Evolutionary conservation across 345 rosid genomes (phyloP).

Genomic region (Aethionema arabicum): DNA sequence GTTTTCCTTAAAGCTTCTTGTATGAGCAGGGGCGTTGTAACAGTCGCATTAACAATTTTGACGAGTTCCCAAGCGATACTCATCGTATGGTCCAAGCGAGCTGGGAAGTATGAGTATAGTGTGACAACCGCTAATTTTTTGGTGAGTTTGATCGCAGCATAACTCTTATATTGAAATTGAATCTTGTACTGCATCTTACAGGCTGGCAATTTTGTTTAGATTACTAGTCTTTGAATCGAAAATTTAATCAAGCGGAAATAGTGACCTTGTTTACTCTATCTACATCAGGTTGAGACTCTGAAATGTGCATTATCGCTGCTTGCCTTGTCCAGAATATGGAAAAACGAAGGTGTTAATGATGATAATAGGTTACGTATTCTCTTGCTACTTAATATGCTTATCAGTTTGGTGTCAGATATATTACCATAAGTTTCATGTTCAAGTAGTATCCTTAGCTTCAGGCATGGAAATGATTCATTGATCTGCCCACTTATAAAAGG

Average conservation of each 20-base stretch:
- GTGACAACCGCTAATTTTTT: conserved; percentile 92
- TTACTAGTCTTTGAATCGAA: not conserved
- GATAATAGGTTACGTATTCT: conserved; percentile 65
- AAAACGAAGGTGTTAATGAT: conserved; percentile 75
- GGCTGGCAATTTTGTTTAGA: not conserved
- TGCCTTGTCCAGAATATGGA: conserved; percentile 83
- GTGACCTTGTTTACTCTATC: conserved; percentile 22
- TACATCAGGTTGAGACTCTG: conserved; percentile 81
- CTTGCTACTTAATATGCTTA: not conserved
- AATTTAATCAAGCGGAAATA: not conserved
- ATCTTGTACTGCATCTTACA: conserved; percentile 5
- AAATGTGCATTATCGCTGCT: conserved; percentile 86
- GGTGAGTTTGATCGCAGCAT: conserved; percentile 45
- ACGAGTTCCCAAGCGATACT: conserved; percentile 98
- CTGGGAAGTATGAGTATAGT: conserved; percentile 94
- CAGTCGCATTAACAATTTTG: conserved; percentile 77
- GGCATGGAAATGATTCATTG: not conserved
- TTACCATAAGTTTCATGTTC: not conserved
- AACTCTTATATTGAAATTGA: not conserved
- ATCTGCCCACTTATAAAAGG: not conserved
- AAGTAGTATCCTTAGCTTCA: not conserved
- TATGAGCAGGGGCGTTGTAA: conserved; percentile 61
- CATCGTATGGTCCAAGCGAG: conserved; percentile 98
- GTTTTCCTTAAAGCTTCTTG: not conserved
- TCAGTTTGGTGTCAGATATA: not conserved